Evolutionary conservation across 2,329 filamentous ascomycete species (phyloP), one percentile per base, ranked within the genome.

Genomic region (Trichoderma citrinoviride): DNA sequence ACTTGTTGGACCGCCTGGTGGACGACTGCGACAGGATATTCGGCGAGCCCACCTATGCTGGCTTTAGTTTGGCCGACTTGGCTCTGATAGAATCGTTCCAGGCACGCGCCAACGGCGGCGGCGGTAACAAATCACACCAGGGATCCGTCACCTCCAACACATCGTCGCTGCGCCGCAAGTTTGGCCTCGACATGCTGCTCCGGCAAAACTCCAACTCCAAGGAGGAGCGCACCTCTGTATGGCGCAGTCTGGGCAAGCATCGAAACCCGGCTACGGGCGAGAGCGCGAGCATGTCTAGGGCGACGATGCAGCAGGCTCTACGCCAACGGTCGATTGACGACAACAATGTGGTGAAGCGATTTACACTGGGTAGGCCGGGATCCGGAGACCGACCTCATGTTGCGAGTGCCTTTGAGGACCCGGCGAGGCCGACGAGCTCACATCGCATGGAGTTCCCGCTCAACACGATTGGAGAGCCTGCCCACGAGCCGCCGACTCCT

Each of bases 11-110:
- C 77, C 87, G 92, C 21, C 84, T 97, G 23, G 92, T 97, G 0
- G 91, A 96, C 68, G 93, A 97, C 73, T 92, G 91, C 67, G 92
- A 96, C 64, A 86, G 87, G 33, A 88, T 97, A n/a, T 97, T 97
- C 71, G 90, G 93, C 60, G 87, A 91, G 66, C 72, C 79, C 4
- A 76, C 64, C 65, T 79, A 58, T 76, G 82, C 40, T 64, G 76
- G 80, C 61, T 76, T 77, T 70, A 73, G 70, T 43, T 70, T 76
- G 17, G 73, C 74, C 40, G 72, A 79, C 64, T 75, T 81, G 58
- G 75, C 80, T 6, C 49, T 61, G 33, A 86, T 84, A 66, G 88
- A 89, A 55, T 86, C 86, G 1, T 77, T 87, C 66, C 86, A 82
- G 2, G 71, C 75, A 67, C 83, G 83, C 61, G 43, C 47, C 27